These are phyloP conservation scores for Hanseniaspora taiwanica DNA, from an alignment of 805 yeast species.

Conservation along the genomic window DNA sequence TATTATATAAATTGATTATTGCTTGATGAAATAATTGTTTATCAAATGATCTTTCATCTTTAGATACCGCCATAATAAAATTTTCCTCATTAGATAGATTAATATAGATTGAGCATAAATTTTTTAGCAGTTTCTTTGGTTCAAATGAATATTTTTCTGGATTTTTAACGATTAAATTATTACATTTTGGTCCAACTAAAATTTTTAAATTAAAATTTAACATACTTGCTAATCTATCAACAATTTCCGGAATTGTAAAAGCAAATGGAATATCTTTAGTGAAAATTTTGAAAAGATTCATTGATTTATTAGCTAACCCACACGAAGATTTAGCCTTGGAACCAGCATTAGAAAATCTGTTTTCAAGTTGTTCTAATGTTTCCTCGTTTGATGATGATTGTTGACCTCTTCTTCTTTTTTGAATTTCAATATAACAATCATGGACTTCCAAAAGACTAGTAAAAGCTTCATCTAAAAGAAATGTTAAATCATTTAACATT, in stretches of 20 bases:
- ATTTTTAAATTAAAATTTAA: constrained; percentile 80
- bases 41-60: constrained; percentile 84
- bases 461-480: constrained; percentile 79
- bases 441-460: constrained; percentile 70
- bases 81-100: constrained; percentile 52
- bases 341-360: constrained; percentile 50
- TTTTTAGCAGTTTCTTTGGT: constrained; percentile 58
- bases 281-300: constrained; percentile 64
- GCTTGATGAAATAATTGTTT: constrained; percentile 59
- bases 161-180: constrained; percentile 69
- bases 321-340: constrained; percentile 68
- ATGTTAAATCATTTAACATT: constrained; percentile 89
- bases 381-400: constrained; percentile 20
- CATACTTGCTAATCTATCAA: constrained; percentile 92
- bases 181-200: constrained; percentile 91
- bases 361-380: constrained; percentile 45
- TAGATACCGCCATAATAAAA: constrained; percentile 69
- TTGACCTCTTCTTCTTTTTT: constrained; percentile 30
- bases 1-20: constrained; percentile 42
- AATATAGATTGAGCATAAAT: constrained; percentile 61
- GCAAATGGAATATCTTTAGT: constrained; percentile 79
- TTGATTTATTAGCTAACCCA: constrained; percentile 72
- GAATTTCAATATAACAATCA: constrained; percentile 52
- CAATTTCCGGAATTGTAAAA: constrained; percentile 78
- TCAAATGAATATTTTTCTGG: constrained; percentile 77